Evolutionary conservation across 805 yeast genomes (phyloP).

Genomic region (Millerago galiae): DNA sequence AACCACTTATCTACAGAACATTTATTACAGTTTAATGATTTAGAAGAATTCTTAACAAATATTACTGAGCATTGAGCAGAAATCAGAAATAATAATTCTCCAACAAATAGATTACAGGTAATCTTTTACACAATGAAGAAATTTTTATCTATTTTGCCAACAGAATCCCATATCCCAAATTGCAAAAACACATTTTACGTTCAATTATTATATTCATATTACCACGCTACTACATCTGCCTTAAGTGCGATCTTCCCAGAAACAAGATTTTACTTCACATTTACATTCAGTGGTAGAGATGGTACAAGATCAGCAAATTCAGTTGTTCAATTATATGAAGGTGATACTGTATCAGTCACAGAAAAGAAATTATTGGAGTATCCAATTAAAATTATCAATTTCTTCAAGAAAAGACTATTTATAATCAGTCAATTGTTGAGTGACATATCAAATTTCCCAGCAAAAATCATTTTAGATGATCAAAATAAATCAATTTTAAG

Average conservation of each 20-base stretch:
- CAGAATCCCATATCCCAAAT: conserved; percentile 8
- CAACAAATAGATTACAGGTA: conserved; percentile 20
- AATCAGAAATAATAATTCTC: conserved; percentile 1
- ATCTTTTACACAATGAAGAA: conserved; percentile 22
- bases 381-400: conserved; percentile 24
- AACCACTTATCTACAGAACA: conserved; percentile 9
- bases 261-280: conserved; percentile 28
- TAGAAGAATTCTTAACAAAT: conserved; percentile 11
- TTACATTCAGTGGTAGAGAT: conserved; percentile 31
- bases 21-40: conserved; percentile 12
- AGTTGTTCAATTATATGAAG: conserved; percentile 6
- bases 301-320: conserved; percentile 23
- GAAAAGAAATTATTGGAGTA: conserved; percentile 18
- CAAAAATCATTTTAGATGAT: conserved; percentile 22
- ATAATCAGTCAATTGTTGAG: conserved; percentile 16
- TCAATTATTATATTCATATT: conserved; percentile 26
- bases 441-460: conserved; percentile 22
- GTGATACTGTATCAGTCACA: conserved; percentile 5
- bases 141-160: conserved; percentile 18
- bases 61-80: conserved; percentile 15
- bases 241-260: conserved; percentile 32
- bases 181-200: conserved; percentile 10
- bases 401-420: conserved; percentile 24
- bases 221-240: conserved; percentile 27
- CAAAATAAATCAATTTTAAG: conserved; percentile 19